Evolutionary conservation across 805 yeast genomes (phyloP).

Genomic region (Myxozyma neglecta): DNA sequence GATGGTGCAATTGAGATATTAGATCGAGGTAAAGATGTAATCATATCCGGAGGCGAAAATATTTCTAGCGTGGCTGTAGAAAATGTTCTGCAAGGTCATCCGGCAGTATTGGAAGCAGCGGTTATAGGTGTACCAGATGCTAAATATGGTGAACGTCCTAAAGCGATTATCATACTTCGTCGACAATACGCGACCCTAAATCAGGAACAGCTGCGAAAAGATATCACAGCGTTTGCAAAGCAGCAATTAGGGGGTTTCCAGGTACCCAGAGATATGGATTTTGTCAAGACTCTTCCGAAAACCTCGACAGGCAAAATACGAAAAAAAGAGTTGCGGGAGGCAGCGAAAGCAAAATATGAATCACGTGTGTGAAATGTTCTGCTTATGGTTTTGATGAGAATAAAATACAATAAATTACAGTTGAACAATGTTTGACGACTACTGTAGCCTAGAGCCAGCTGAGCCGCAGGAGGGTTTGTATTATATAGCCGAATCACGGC

Average conservation of each 20-base stretch:
- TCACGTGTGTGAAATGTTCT: background rate
- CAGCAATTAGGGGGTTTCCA: slow-evolving; percentile 40
- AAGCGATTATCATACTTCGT: slow-evolving; percentile 37
- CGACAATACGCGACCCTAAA: background rate
- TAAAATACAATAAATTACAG: background rate
- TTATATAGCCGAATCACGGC: too few species aligned
- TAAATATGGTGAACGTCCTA: slow-evolving; percentile 41
- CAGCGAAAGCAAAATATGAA: background rate
- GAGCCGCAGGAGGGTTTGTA: too few species aligned
- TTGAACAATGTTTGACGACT: too few species aligned
- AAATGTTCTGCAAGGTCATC: slow-evolving; percentile 35
- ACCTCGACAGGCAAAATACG: slow-evolving; percentile 43
- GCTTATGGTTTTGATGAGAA: background rate
- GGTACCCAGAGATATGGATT: slow-evolving; percentile 37
- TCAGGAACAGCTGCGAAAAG: slow-evolving; percentile 13
- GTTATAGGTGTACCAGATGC: slow-evolving; percentile 40
- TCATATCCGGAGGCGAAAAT: slow-evolving; percentile 43
- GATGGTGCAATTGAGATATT: slow-evolving; percentile 41
- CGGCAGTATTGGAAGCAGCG: slow-evolving; percentile 39
- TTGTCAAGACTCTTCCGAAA: slow-evolving; percentile 40
- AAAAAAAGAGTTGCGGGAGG: slow-evolving; percentile 40
- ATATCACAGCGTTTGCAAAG: slow-evolving; percentile 34
- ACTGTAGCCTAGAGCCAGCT: too few species aligned
- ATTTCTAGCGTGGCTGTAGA: slow-evolving; percentile 43
- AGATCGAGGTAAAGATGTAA: slow-evolving; percentile 43